Base-by-base conservation (phyloP, 192 early-diverging fungal species). In the Backusella westeae region DNA sequence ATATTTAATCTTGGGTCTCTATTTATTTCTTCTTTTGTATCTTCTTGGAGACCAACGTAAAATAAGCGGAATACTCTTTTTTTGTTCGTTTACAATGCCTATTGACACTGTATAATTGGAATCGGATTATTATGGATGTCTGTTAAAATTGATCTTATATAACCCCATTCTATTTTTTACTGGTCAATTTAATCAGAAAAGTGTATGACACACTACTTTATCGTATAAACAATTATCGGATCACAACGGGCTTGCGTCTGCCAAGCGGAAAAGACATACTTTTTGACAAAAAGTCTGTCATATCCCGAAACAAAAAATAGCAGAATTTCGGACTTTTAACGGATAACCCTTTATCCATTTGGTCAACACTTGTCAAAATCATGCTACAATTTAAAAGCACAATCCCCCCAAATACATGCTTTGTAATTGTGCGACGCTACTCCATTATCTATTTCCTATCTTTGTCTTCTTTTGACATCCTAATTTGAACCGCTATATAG, bases 361-460 rank as follows among this genome's bases (percentile, higher is more conserved):
- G 56, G 56, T 63, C 56, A 14, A 10, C 26, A 63, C 21, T 29
- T 63, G 23, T 63, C 56, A 63, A 63, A 63, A 59, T 59, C 53
- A 59, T 59, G 53, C 53, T 49, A 49, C 3, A 49, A n/a, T 49
- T 49, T 49, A 6, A 17, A n/a, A 49, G 46, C 46, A 49, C 46
- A 44, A 44, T 44, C 14, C 46, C 17, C 15, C 15, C 5, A 49
- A 49, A 49, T 17, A 44, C 15, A 44, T 53, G 21, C 10, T 7
- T 9, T 56, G 53, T 26, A 8, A 56, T 23, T 56, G 56, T 59
- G 0, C 23, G n/a, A 26, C 56, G 0, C 8, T 63, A 9, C 9
- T 63, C 56, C 12, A 63, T 63, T 63, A 63, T 63, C 56, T 63
- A 63, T 63, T 63, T 63, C 56, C 56, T 63, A 63, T 63, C 53